Evolutionary conservation across 495 filamentous ascomycete species (phyloP).

Genomic region (Lineolata rhizophorae): DNA sequence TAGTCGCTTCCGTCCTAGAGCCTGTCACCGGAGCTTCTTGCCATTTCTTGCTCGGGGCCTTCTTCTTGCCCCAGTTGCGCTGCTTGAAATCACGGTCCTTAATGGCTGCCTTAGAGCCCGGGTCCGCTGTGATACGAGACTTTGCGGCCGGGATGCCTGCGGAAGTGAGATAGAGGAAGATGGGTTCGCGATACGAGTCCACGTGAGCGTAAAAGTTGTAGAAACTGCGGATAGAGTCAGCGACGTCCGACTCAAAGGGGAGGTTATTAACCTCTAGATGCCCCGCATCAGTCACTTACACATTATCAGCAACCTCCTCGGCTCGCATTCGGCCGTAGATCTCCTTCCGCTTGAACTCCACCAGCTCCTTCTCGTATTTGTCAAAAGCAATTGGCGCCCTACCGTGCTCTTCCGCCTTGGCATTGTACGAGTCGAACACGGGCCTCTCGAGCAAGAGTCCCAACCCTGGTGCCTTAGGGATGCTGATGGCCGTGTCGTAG

Average conservation of each 20-base stretch:
- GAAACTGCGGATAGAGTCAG: constrained; percentile 28
- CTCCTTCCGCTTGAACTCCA: constrained; percentile 75
- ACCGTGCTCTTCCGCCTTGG: constrained; percentile 27
- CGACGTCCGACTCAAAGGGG: constrained; percentile 3
- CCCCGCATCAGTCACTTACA: constrained; percentile 5
- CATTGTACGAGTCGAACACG: constrained; percentile 73
- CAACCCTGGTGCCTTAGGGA: constrained; percentile 81
- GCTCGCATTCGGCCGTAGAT: constrained; percentile 90
- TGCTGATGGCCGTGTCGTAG: constrained; percentile 41
- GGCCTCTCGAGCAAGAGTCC: constrained; percentile 77
- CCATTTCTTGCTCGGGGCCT: too few relatives aligned
- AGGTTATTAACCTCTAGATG: too few relatives aligned
- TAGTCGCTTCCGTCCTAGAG: too few relatives aligned
- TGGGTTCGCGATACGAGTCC: constrained; percentile 48
- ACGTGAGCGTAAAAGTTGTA: constrained; percentile 66
- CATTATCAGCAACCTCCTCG: too few relatives aligned
- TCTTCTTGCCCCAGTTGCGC: too few relatives aligned
- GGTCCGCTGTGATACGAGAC: too few relatives aligned
- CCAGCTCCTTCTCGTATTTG: constrained; percentile 52
- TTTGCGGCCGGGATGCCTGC: too few relatives aligned
- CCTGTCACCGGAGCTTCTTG: too few relatives aligned
- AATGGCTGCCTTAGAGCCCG: too few relatives aligned
- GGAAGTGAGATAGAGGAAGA: constrained; percentile 53
- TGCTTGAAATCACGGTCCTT: too few relatives aligned
- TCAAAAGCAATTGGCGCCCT: constrained; percentile 52